Percentiles rank a stretch among this genome's conserved stretches.
These are phyloP conservation scores for Hypoxylon fragiforme DNA, from an alignment of 495 filamentous ascomycete genomes.

Conservation along the genomic window DNA sequence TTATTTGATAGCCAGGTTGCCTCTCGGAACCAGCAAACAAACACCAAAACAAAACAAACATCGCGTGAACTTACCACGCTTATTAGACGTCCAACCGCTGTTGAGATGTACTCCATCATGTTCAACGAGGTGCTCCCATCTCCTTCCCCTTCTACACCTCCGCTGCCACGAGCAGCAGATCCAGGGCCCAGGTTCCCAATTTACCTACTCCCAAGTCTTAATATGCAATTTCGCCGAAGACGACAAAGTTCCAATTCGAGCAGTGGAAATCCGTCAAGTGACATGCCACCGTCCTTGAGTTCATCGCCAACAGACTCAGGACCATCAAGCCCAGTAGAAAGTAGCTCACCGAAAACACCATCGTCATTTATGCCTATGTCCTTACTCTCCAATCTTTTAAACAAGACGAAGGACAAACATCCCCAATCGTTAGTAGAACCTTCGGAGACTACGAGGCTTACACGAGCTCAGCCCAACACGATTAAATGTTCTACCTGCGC, in stretches of 20 bases:
- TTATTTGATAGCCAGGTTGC: conserved; percentile 2
- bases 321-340: conserved; percentile 21
- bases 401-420: conserved; percentile 11
- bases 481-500: conserved; percentile 76
- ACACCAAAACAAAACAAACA: too few species aligned
- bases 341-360: conserved; percentile 7
- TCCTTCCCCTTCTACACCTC: conserved; percentile 18
- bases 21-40: too few species aligned
- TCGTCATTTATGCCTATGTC: conserved; percentile 22
- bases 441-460: conserved; percentile 23
- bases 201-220: conserved; percentile 54
- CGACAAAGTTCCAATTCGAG: conserved; percentile 21
- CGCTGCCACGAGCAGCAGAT: conserved; percentile 12
- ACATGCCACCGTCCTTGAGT: conserved; percentile 36
- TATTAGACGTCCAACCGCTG: neutral
- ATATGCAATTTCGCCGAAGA: conserved; percentile 48
- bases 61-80: too few species aligned
- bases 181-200: conserved; percentile 42
- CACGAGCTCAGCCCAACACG: conserved; percentile 45
- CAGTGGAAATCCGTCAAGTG: conserved; percentile 2
- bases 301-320: conserved; percentile 39
- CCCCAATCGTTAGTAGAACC: conserved; percentile 11
- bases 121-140: conserved; percentile 26
- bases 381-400: conserved; percentile 14
- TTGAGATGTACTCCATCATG: conserved; percentile 31